Conservation (phyloP, 768 basidiomycete genomes). For the Suillus subalutaceus region DNA sequence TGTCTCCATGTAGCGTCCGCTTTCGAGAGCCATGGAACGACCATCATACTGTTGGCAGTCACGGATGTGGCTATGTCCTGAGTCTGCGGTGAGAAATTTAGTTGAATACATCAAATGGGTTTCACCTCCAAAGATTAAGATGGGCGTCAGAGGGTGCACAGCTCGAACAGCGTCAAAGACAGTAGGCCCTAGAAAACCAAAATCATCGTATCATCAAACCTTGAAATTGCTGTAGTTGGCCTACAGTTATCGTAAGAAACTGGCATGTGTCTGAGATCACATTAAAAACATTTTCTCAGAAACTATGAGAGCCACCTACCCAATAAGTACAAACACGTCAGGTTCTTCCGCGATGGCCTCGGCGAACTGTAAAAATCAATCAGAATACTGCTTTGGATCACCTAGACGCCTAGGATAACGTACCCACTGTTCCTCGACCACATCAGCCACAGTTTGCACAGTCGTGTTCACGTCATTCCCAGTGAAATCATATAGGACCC, state of each 20-base stretch:
- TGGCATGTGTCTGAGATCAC: constrained; percentile 74
- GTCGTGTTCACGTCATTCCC: constrained; percentile 72
- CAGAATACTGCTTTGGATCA: background rate
- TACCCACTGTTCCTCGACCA: constrained; percentile 84
- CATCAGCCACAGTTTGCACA: constrained; percentile 69
- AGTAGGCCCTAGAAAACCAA: constrained; percentile 55
- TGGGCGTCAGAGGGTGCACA: constrained; percentile 74
- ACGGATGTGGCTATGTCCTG: constrained; percentile 77
- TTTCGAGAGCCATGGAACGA: constrained; percentile 78
- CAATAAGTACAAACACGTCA: constrained; percentile 77
- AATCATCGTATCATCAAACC: constrained; percentile 3
- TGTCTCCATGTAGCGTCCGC: constrained; percentile 93
- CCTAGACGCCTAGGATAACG: constrained; percentile 14
- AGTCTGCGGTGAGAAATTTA: constrained; percentile 1
- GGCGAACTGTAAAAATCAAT: constrained; percentile 52
- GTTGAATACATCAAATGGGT: background rate
- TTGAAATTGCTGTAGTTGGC: constrained; percentile 17
- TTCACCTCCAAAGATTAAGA: constrained; percentile 78
- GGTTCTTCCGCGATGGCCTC: constrained; percentile 81
- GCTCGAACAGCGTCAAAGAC: constrained; percentile 76
- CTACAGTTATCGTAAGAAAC: constrained; percentile 67
- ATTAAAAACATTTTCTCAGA: background rate
- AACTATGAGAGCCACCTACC: constrained; percentile 41
- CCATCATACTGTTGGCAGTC: constrained; percentile 75
- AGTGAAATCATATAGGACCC: constrained; percentile 77